Evolutionary conservation across 179 eudicot species (phyloP), one percentile per base, ranked within the genome.

Genomic region (Drosera spatulata): DNA sequence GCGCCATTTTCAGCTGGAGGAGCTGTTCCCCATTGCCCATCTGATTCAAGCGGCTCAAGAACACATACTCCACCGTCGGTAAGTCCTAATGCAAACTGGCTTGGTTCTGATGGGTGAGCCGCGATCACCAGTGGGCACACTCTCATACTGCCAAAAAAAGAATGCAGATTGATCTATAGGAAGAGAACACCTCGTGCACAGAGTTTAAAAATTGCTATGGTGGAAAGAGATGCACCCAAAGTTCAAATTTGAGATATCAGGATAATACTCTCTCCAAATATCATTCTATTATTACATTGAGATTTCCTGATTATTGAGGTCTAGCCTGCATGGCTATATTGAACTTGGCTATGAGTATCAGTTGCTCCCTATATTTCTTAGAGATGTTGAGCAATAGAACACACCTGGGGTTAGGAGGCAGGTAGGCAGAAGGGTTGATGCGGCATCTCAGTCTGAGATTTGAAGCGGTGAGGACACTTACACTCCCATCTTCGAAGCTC

Each of bases 401-500:
- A 55, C 10, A 84, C 97, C 87, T 84, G 66, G 84, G 91, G 72
- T 79, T 80, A 50, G 85, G 45, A 41, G 95, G 79, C 53, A 87
- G 63, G 68, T 89, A 89, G 6, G 95, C 73, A 53, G 60, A 60
- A 40, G 95, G 82, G 69, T 69, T 75, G 40, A 89, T 84, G 43
- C 85, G 81, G 64, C 97, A 87, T 63, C 91, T 79, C 57, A 84
- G 67, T 70, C 85, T 81, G 40, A 87, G 84, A 60, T 75, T 75
- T 47, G 87, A 70, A 59, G 91, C 84, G 47, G 84, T 80, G 10
- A 89, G 77, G 69, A 89, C 79, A 68, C 82, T 84, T 45, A 89
- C 63, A 64, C 91, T 84, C 55, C 85, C 95, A 52, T 82, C 89
- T 75, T 86, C 81, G 56, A 84, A 84, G 72, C 85, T 84, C 55